Evolutionary conservation across 192 early-diverging fungal species (phyloP).

Genomic region (Linnemannia elongata): DNA sequence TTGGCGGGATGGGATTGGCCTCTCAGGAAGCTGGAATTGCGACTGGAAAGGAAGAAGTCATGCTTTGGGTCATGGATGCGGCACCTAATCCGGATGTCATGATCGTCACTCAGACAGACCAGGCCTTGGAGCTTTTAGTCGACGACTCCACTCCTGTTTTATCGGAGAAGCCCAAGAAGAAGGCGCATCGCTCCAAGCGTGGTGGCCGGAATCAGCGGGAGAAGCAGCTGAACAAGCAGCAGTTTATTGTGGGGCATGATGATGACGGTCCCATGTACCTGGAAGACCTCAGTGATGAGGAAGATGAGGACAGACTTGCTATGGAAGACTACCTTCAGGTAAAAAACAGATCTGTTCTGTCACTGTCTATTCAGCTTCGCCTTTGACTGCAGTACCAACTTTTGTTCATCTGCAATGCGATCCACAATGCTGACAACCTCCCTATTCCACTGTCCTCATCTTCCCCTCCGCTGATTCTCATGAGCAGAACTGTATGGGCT

Average conservation of each 20-base stretch:
- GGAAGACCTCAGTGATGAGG: conserved; percentile 38
- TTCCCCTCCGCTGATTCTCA: not conserved
- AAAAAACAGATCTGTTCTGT: not conserved
- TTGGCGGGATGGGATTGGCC: conserved; percentile 5
- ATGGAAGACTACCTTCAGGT: conserved; percentile 47
- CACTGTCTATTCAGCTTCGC: not conserved
- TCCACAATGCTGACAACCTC: not conserved
- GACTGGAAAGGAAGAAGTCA: not conserved
- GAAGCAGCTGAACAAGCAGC: conserved; percentile 35
- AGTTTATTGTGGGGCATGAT: conserved; percentile 36
- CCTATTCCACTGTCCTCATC: not conserved
- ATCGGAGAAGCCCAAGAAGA: conserved; percentile 39
- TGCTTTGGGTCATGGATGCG: conserved; percentile 11
- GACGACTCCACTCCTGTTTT: not conserved
- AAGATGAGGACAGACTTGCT: conserved; percentile 33
- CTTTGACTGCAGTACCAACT: not conserved
- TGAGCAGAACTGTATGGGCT: conserved; percentile 32
- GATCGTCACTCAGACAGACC: not conserved
- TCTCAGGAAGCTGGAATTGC: conserved; percentile 7
- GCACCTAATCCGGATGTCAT: conserved; percentile 5
- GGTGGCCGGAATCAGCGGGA: conserved; percentile 42
- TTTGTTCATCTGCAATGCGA: not conserved
- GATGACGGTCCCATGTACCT: conserved; percentile 47
- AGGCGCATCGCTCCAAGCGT: conserved; percentile 54
- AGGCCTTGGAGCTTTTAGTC: not conserved